Base-by-base conservation (phyloP, 2,329 filamentous ascomycete species). In the Aureobasidium sp. region DNA sequence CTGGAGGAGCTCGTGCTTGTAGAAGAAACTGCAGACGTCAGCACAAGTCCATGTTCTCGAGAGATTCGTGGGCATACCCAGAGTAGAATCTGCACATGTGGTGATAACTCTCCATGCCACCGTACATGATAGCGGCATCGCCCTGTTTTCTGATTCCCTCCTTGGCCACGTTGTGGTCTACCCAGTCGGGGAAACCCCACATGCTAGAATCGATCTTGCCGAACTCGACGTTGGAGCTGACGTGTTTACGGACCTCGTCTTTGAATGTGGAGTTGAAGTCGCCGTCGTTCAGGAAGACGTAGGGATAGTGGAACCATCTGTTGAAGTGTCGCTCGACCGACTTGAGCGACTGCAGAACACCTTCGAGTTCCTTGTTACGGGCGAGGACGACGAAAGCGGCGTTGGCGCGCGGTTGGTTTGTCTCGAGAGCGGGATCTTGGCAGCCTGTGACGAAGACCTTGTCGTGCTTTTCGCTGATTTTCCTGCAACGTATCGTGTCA, bases 41-140 rank as follows among this genome's bases (percentile, higher is more conserved):
- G 62, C 60, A 31, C 39, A 25, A 22, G 4, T 34, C 2, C n/a
- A 58, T 1, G 15, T 15, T 1, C n/a, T 17, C 20, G 29, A 17
- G 39, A 36, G 12, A 14, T 20, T 15, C 5, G 20, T 15, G n/a
- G 52, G 77, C 86, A 70, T 80, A 94, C 88, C 93, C 94, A 66
- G 94, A 99, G 78, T 99, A 99, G 81, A 99, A 99, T 69, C 94
- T 86, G 75, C 94, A 99, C 94, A 99, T 99, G 77, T 95, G 88
- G 72, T 99, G 94, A 73, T 99, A 99, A 77, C 92, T 97, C 76
- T 97, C 94, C 82, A 99, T 88, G 51, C 94, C 94, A 74, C 94
- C 94, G 74, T 97, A 99, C 94, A 99, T 99, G 80, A 99, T 96
- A 51, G 94, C 94, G 56, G 87, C 87, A 75, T 99, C 94, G 67